Evolutionary conservation across 352 stramenopile genomes (phyloP).

Genomic region (Discostella stelligera): DNA sequence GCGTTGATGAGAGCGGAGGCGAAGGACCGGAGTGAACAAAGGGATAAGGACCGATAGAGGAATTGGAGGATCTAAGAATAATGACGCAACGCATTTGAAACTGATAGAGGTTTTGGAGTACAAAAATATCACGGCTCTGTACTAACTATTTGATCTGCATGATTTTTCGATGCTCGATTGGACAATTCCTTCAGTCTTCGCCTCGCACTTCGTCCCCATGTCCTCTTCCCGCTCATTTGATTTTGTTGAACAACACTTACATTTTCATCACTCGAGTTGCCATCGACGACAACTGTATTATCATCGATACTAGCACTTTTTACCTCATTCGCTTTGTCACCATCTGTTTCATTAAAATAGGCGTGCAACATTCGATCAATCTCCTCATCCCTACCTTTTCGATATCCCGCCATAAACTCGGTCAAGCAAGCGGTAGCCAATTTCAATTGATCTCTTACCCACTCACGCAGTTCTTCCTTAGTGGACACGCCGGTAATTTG

Average conservation of each 20-base stretch:
- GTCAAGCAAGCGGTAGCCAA: slow-evolving; percentile 59
- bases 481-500: slow-evolving; percentile 66
- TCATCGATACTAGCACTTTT: slow-evolving; percentile 1
- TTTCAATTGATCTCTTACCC: slow-evolving; percentile 62
- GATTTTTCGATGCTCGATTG: background rate
- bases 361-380: slow-evolving; percentile 77
- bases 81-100: background rate
- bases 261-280: background rate
- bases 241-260: background rate
- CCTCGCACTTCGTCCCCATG: slow-evolving; percentile 32
- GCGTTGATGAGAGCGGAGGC: slow-evolving; percentile 41
- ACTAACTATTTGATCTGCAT: background rate
- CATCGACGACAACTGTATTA: background rate
- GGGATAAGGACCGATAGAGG: background rate
- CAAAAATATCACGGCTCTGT: background rate
- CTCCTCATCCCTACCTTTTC: slow-evolving; percentile 73
- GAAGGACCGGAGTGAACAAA: background rate
- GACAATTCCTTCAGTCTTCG: slow-evolving; percentile 9
- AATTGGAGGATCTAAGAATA: background rate
- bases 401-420: slow-evolving; percentile 78
- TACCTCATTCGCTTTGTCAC: slow-evolving; percentile 29
- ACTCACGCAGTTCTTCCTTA: slow-evolving; percentile 59
- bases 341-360: slow-evolving; percentile 72
- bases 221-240: slow-evolving; percentile 9
- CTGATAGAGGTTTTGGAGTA: background rate